Conservation (phyloP, 2,329 filamentous ascomycete genomes). For the Venturia nashicola region DNA sequence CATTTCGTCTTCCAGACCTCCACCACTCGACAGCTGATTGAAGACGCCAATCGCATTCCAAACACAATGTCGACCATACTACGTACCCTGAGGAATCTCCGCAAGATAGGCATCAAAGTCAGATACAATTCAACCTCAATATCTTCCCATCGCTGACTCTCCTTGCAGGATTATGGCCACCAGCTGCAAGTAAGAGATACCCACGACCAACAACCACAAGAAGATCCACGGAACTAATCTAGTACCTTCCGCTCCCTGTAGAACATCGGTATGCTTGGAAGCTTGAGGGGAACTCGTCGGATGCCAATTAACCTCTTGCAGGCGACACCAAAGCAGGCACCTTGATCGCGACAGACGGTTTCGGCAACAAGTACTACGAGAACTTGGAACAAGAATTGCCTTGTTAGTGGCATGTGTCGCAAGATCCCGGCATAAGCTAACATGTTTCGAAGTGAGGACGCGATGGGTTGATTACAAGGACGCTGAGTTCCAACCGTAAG, state of each 20-base stretch:
- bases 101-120: constrained; percentile 82
- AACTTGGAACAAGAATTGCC: constrained; percentile 84
- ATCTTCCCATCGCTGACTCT: constrained; percentile 19
- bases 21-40: neutral
- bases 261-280: constrained; percentile 22
- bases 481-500: constrained; percentile 68
- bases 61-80: constrained; percentile 77
- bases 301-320: constrained; percentile 24
- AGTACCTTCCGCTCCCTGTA: constrained; percentile 13
- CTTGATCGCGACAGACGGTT: constrained; percentile 73
- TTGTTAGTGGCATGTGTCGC: constrained; percentile 39
- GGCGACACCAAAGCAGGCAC: constrained; percentile 94
- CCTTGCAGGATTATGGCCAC: constrained; percentile 66
- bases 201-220: constrained; percentile 15
- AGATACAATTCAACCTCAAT: constrained; percentile 12
- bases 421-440: constrained; percentile 12
- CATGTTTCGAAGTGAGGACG: constrained; percentile 56
- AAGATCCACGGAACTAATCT: constrained; percentile 17
- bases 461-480: constrained; percentile 97
- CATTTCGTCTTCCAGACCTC: neutral
- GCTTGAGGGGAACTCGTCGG: neutral
- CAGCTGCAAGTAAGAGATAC: constrained; percentile 72
- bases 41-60: neutral
- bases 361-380: constrained; percentile 97
- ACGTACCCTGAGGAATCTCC: constrained; percentile 76